These are phyloP conservation scores for Chalciporus piperatus DNA, from an alignment of 768 basidiomycete species.

Conservation along the genomic window DNA sequence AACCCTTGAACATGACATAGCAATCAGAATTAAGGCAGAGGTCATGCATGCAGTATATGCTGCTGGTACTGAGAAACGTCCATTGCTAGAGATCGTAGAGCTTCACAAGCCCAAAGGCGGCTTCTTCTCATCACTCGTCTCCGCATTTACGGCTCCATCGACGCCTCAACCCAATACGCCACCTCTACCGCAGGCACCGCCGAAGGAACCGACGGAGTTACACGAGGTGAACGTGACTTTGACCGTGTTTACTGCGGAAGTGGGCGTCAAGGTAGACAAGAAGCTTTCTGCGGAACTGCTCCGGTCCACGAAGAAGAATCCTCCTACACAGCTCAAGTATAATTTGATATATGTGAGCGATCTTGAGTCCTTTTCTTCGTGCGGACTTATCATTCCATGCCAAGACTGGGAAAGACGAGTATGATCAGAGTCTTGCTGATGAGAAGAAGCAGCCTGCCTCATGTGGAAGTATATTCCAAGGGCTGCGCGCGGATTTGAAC, in stretches of 20 bases:
- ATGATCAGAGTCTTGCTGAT: constrained; percentile 68
- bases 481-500: constrained; percentile 81
- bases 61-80: constrained; percentile 59
- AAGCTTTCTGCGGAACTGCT: constrained; percentile 73
- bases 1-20: constrained; percentile 31
- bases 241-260: constrained; percentile 35
- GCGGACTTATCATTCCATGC: constrained; percentile 7
- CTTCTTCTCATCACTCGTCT: constrained; percentile 45
- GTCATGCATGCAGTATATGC: constrained; percentile 79
- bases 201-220: constrained; percentile 25
- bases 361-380: background rate
- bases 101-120: constrained; percentile 33
- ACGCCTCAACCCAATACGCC: constrained; percentile 11
- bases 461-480: constrained; percentile 82
- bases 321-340: constrained; percentile 70
- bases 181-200: constrained; percentile 7
- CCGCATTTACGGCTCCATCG: constrained; percentile 21
- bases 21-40: constrained; percentile 75
- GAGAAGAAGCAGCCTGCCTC: constrained; percentile 55
- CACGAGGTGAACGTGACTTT: constrained; percentile 28
- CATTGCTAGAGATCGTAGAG: constrained; percentile 32
- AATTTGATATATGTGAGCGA: constrained; percentile 78
- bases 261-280: constrained; percentile 61
- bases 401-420: constrained; percentile 80
- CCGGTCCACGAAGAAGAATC: constrained; percentile 93